phyloP scores from a whole-genome alignment of 73 alveolate species.

The Blepharisma stoltei region DNA sequence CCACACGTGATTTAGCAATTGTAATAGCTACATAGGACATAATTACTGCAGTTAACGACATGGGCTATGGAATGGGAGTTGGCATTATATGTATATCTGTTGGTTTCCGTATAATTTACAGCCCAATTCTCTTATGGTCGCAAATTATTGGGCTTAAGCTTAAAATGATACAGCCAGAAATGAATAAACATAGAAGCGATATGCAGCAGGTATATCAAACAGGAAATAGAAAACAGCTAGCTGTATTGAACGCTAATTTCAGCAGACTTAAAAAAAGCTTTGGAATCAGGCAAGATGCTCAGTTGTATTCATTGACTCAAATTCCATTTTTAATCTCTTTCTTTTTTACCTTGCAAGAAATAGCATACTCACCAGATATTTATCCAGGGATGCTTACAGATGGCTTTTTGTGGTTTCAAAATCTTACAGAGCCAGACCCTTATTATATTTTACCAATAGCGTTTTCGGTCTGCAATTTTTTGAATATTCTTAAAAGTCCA shows the following conservation, averaged over 20 bases:
- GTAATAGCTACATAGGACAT: constrained; percentile 3
- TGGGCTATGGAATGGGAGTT: constrained; percentile 74
- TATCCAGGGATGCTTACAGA: constrained; percentile 65
- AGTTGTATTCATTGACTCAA: constrained; percentile 59
- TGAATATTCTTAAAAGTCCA: constrained; percentile 71
- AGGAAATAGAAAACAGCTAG: constrained; percentile 65
- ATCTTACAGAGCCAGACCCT: constrained; percentile 85
- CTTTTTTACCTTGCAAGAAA: constrained; percentile 68
- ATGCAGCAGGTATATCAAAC: constrained; percentile 52
- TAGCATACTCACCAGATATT: constrained; percentile 58
- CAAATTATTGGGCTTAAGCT: constrained; percentile 62
- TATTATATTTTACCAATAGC: constrained; percentile 70
- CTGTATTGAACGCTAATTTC: constrained; percentile 52
- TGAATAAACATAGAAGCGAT: constrained; percentile 46
- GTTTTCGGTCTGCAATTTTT: constrained; percentile 54
- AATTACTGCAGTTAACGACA: constrained; percentile 35
- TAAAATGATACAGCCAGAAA: constrained; percentile 79
- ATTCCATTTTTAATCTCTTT: constrained; percentile 74
- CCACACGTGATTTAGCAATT: constrained; percentile 19
- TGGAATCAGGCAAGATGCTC: constrained; percentile 64
- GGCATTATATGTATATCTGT: constrained; percentile 58
- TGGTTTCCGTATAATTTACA: constrained; percentile 53
- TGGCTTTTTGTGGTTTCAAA: constrained; percentile 88
- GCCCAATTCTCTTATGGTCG: constrained; percentile 64
- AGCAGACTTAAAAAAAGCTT: constrained; percentile 49